A percentile compares a stretch with the other conserved stretches of the same genome.
phyloP scores from a whole-genome alignment of 2,329 filamentous ascomycete genomes.

The Phyllachora maydis region DNA sequence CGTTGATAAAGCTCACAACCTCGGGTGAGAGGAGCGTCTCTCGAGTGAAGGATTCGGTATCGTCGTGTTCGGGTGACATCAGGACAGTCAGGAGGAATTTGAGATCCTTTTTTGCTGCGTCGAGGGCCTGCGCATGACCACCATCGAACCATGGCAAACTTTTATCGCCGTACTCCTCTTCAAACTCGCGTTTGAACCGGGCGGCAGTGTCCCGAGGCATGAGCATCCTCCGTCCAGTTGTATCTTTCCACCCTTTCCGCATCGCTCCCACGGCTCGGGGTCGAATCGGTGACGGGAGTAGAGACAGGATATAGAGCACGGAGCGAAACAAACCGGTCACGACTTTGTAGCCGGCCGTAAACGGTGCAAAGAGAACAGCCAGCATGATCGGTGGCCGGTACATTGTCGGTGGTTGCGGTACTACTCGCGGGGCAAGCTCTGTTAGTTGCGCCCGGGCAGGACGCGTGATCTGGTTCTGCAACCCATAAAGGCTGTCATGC shows the following conservation, averaged over 20 bases:
- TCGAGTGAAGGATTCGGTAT: constrained; percentile 61
- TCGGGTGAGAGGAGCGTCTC: constrained; percentile 64
- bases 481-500: constrained; percentile 31
- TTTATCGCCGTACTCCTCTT: constrained; percentile 69
- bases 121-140: constrained; percentile 80
- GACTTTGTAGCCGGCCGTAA: constrained; percentile 56
- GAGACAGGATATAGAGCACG: constrained; percentile 59
- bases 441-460: constrained; percentile 16
- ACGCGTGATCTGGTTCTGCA: constrained; percentile 9
- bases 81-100: constrained; percentile 83
- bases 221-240: constrained; percentile 51
- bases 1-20: constrained; percentile 52
- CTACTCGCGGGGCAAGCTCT: constrained; percentile 65
- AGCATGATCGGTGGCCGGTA: constrained; percentile 58
- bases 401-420: constrained; percentile 50
- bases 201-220: constrained; percentile 75
- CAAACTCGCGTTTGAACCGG: constrained; percentile 79
- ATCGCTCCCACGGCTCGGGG: constrained; percentile 31
- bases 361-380: constrained; percentile 59
- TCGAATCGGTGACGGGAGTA: constrained; percentile 48
- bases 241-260: constrained; percentile 31
- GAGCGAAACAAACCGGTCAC: constrained; percentile 50
- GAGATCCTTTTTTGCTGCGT: constrained; percentile 73
- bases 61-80: constrained; percentile 83
- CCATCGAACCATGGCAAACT: constrained; percentile 64